A percentile compares a stretch with the other conserved stretches of the same genome.
Evolutionary conservation across 306 rosid species (phyloP).

Genomic region (Malus orientalis): DNA sequence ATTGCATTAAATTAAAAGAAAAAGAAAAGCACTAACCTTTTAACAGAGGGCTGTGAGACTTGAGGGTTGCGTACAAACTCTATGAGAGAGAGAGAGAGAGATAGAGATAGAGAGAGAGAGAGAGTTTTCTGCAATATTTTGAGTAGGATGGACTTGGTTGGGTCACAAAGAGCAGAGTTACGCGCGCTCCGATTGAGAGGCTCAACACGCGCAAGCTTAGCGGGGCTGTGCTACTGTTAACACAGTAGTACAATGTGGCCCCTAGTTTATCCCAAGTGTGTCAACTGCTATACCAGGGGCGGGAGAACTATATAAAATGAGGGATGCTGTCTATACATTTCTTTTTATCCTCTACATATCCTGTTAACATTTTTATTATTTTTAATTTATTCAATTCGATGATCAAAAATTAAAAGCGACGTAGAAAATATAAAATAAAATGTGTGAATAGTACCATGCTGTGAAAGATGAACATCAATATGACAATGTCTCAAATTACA

Average conservation of each 20-base stretch:
- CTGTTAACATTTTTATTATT: too few relatives aligned
- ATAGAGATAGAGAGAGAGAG: not conserved
- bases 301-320: too few relatives aligned
- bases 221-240: too few relatives aligned
- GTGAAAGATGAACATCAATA: too few relatives aligned
- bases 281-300: too few relatives aligned
- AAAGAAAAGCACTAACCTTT: not conserved
- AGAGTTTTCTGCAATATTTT: conserved; percentile 2
- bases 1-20: not conserved
- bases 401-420: accelerated
- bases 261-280: too few relatives aligned
- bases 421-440: accelerated
- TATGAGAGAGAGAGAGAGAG: not conserved
- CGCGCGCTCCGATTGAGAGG: not conserved
- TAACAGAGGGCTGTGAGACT: not conserved
- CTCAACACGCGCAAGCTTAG: not conserved
- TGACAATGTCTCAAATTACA: not conserved
- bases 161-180: not conserved
- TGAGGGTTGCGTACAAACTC: not conserved
- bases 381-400: accelerated
- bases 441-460: too few relatives aligned
- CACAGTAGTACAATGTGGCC: not conserved
- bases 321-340: accelerated
- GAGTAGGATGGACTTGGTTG: conserved; percentile 1
- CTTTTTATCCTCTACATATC: too few relatives aligned